Base-by-base conservation (phyloP, 108 stramenopile species). In the Fragilariopsis cylindrus region DNA sequence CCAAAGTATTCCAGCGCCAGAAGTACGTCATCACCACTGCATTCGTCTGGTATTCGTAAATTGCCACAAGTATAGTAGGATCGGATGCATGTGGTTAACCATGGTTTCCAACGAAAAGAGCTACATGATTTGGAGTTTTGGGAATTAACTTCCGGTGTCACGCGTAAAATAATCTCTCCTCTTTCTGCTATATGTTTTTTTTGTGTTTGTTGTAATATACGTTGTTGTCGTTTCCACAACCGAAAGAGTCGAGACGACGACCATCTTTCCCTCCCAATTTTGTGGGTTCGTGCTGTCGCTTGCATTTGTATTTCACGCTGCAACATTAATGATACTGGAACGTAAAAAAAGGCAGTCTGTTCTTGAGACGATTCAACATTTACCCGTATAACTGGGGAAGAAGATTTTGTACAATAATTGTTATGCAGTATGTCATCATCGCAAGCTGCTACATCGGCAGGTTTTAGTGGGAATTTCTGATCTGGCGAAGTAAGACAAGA, bases 1-100 rank as follows among this genome's bases (percentile, higher is more conserved):
- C 81, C 81, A 74, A 86, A 83, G 58, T 83, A 86, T 63, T 86
- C 80, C 45, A 86, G 69, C 4, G 82, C 79, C 15, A 83, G 7
- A 76, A 86, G 52, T 21, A 83, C 58, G 48, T 85, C 84, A n/a
- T 58, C 57, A 4, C 84, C 84, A n/a, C 18, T 8, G 60, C 81
- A 82, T 7, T 76, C 72, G 55, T 79, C 79, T 12, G 84, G 79
- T 19, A 85, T 69, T 11, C 69, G 45, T 11, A 85, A 50, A 21
- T 44, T 73, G 3, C 84, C 84, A 12, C 68, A 75, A 7, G 70
- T 76, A 76, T 82, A 85, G 57, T 63, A 85, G 6, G 57, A 47
- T 2, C 54, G 57, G 39, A 84, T 67, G 53, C 72, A 75, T 7
- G 62, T 57, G 8, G 77, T 81, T 11, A 84, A 56, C 80, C 81